Conservation (phyloP, 768 basidiomycete species). For the Gelatoporia subvermispora region DNA sequence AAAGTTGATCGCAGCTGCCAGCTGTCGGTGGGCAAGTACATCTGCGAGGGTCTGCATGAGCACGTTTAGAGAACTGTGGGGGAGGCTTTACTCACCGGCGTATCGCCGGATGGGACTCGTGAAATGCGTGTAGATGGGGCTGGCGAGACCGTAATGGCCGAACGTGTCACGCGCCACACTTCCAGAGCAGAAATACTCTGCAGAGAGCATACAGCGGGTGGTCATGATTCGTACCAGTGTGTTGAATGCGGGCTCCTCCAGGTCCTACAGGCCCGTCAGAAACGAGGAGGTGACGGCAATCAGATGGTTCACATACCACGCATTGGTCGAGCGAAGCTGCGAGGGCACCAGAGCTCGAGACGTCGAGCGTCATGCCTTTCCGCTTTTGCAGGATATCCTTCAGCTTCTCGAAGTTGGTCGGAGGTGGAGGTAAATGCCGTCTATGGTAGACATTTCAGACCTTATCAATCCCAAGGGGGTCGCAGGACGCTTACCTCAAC, state of each 20-base stretch:
- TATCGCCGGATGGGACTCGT: constrained; percentile 97
- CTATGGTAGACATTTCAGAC: constrained; percentile 31
- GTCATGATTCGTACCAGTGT: constrained; percentile 99
- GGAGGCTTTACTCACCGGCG: constrained; percentile 53
- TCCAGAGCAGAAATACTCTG: constrained; percentile 97
- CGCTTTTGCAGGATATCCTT: constrained; percentile 89
- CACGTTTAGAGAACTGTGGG: not conserved
- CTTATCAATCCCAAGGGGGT: not conserved
- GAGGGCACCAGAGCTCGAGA: constrained; percentile 85
- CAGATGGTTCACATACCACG: too few relatives aligned
- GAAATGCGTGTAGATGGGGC: constrained; percentile 96
- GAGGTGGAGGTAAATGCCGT: constrained; percentile 88
- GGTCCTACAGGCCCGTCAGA: constrained; percentile 67
- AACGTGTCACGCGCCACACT: constrained; percentile 90
- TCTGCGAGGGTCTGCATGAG: constrained; percentile 39
- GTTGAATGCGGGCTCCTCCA: constrained; percentile 85
- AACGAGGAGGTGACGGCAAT: not conserved
- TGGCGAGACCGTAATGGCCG: constrained; percentile 96
- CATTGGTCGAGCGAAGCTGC: constrained; percentile 85
- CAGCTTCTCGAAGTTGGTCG: constrained; percentile 90
- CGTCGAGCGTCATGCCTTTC: constrained; percentile 78
- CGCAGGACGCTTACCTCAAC: constrained; percentile 50
- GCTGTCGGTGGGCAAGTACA: constrained; percentile 90
- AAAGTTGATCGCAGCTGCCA: constrained; percentile 85
- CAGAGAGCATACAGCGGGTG: constrained; percentile 95